phyloP scores from a whole-genome alignment of 2,329 filamentous ascomycete genomes.

The Alternaria rosae region DNA sequence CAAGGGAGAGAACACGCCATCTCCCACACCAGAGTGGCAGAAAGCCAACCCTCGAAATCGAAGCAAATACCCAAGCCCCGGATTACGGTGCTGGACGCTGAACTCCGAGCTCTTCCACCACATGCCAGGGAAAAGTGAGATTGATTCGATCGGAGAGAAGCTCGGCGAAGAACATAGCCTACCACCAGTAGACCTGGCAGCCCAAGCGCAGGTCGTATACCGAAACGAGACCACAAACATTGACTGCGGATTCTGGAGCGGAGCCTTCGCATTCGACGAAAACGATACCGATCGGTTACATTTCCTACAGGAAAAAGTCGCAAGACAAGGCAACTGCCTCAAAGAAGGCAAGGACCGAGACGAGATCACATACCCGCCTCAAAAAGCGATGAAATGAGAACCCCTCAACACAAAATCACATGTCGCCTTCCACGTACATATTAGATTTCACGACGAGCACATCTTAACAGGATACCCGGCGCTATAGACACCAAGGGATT shows the following conservation, averaged over 20 bases:
- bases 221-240: slow-evolving; percentile 50
- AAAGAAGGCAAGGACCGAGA: slow-evolving; percentile 35
- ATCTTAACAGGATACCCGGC: background rate
- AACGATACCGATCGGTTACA: slow-evolving; percentile 40
- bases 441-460: slow-evolving; percentile 12
- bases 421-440: slow-evolving; percentile 11
- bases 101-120: slow-evolving; percentile 57
- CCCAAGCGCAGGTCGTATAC: slow-evolving; percentile 37
- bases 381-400: slow-evolving; percentile 18
- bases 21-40: slow-evolving; percentile 30
- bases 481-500: background rate
- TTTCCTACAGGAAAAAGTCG: slow-evolving; percentile 49
- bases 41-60: slow-evolving; percentile 31
- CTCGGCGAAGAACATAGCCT: slow-evolving; percentile 40
- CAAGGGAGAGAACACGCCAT: slow-evolving; percentile 40
- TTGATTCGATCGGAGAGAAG: slow-evolving; percentile 44
- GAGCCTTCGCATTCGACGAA: slow-evolving; percentile 46
- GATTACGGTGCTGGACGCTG: slow-evolving; percentile 53
- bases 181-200: slow-evolving; percentile 47
- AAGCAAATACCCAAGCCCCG: slow-evolving; percentile 43
- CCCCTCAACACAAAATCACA: background rate
- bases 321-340: slow-evolving; percentile 48
- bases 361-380: slow-evolving; percentile 11
- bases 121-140: slow-evolving; percentile 50
- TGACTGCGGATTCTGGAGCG: slow-evolving; percentile 51